A percentile compares a stretch with the other conserved stretches of the same genome.
These are phyloP conservation scores for Cladosporium sp. DNA, from an alignment of 2,329 filamentous ascomycete genomes.

Conservation along the genomic window DNA sequence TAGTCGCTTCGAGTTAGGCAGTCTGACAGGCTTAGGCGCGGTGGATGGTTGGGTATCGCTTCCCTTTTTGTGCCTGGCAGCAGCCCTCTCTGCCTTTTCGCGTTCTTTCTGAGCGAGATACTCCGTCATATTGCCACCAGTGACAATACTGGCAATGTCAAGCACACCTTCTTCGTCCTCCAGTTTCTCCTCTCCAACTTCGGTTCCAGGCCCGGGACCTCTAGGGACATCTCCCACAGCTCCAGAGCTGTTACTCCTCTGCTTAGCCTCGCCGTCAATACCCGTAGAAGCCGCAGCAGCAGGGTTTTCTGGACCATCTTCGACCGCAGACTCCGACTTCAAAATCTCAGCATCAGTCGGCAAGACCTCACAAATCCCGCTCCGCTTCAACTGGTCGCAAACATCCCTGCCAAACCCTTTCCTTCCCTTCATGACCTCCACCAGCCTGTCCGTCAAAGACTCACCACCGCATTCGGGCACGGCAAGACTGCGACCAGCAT, in stretches of 20 bases:
- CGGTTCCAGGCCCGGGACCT: slow-evolving; percentile 51
- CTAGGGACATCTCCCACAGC: slow-evolving; percentile 42
- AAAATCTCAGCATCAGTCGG: slow-evolving; percentile 51
- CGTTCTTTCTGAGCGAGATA: slow-evolving; percentile 79
- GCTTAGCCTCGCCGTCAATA: slow-evolving; percentile 42
- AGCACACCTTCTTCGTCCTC: slow-evolving; percentile 68
- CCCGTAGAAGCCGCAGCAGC: slow-evolving; percentile 54
- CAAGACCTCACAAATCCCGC: slow-evolving; percentile 58
- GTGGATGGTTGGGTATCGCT: slow-evolving; percentile 51
- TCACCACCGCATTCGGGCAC: slow-evolving; percentile 74
- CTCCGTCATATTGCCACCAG: slow-evolving; percentile 68
- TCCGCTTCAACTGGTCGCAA: slow-evolving; percentile 62
- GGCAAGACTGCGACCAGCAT: slow-evolving; percentile 58
- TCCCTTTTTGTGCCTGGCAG: slow-evolving; percentile 52
- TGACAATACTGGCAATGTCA: slow-evolving; percentile 79
- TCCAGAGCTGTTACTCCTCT: slow-evolving; percentile 35
- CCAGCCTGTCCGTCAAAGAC: slow-evolving; percentile 71
- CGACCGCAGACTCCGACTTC: slow-evolving; percentile 38
- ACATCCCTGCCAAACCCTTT: slow-evolving; percentile 57
- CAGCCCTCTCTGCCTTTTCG: slow-evolving; percentile 64
- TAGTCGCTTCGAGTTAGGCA: slow-evolving; percentile 69
- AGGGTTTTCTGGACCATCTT: slow-evolving; percentile 43
- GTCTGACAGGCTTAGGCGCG: slow-evolving; percentile 52
- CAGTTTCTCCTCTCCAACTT: slow-evolving; percentile 48
- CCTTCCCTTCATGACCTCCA: slow-evolving; percentile 55